Percentiles rank a stretch among this genome's conserved stretches.
These are phyloP conservation scores for Arctium minus DNA, from an alignment of 129 eudicot species.

Conservation along the genomic window DNA sequence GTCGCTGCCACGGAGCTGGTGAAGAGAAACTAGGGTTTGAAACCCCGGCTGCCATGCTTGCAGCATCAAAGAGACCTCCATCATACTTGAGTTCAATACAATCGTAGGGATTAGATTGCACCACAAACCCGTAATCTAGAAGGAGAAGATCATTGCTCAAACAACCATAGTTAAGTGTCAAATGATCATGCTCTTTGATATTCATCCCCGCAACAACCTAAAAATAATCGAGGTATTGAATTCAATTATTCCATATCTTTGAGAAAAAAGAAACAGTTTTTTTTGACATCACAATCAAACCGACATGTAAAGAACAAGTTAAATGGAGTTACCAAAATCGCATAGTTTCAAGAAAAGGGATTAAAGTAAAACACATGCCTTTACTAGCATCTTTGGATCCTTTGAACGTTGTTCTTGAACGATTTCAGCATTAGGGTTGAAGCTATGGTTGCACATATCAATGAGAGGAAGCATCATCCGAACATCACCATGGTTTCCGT, in stretches of 20 bases:
- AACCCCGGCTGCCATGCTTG: conserved; percentile 91
- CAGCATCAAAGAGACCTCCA: conserved; percentile 89
- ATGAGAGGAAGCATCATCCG: conserved; percentile 99
- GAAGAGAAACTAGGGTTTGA: conserved; percentile 81
- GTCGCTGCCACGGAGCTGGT: conserved; percentile 81
- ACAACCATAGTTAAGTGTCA: conserved; percentile 82
- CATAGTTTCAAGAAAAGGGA: background rate
- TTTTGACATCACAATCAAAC: background rate
- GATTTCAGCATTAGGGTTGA: conserved; percentile 79
- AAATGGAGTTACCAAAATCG: background rate
- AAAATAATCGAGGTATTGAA: conserved; percentile 3
- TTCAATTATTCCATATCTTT: background rate
- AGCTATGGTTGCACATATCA: conserved; percentile 98
- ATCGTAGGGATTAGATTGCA: conserved; percentile 75
- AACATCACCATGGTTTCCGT: conserved; percentile 43
- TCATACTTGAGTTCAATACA: conserved; percentile 84
- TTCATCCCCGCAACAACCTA: conserved; percentile 78
- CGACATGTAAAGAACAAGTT: background rate
- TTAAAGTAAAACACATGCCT: conserved; percentile 35
- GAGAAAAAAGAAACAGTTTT: background rate
- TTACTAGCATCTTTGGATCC: conserved; percentile 56
- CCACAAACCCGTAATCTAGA: conserved; percentile 90
- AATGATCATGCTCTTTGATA: conserved; percentile 56
- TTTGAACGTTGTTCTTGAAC: conserved; percentile 57
- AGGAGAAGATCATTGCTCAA: conserved; percentile 84